Conservation (phyloP, 768 basidiomycete species). For the Xerocomus potaroensis region DNA sequence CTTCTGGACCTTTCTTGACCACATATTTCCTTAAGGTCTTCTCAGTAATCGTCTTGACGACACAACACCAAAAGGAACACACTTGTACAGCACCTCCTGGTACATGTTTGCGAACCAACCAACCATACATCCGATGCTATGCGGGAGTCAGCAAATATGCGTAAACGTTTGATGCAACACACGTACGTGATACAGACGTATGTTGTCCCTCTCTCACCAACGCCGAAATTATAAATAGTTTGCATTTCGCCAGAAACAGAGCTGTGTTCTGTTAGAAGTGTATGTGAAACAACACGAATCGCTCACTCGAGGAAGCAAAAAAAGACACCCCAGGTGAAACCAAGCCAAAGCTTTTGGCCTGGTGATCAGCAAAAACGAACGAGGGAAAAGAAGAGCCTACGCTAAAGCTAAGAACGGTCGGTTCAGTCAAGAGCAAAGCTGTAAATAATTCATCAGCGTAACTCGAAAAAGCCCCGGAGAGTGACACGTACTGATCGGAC, state of each 20-base stretch:
- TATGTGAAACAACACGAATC: not conserved
- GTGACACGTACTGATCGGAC: constrained; percentile 63
- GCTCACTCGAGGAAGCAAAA: constrained; percentile 62
- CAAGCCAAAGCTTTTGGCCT: constrained; percentile 55
- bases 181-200: constrained; percentile 56
- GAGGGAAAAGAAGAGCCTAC: constrained; percentile 35
- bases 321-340: constrained; percentile 72
- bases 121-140: constrained; percentile 52
- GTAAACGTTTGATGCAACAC: not conserved
- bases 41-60: not conserved
- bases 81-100: constrained; percentile 52
- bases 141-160: not conserved
- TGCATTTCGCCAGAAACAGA: constrained; percentile 55
- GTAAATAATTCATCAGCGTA: not conserved
- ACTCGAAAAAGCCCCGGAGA: not conserved
- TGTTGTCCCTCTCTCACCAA: constrained; percentile 54
- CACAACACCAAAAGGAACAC: constrained; percentile 8
- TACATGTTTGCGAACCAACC: constrained; percentile 44
- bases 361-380: constrained; percentile 3
- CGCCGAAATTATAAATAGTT: constrained; percentile 54
- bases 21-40: constrained; percentile 26
- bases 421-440: constrained; percentile 44
- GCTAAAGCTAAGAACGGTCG: constrained; percentile 68
- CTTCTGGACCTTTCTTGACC: constrained; percentile 44
- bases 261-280: constrained; percentile 28